Conservation (phyloP, 31 red algal species). For the Bonnemaisonia californica region DNA sequence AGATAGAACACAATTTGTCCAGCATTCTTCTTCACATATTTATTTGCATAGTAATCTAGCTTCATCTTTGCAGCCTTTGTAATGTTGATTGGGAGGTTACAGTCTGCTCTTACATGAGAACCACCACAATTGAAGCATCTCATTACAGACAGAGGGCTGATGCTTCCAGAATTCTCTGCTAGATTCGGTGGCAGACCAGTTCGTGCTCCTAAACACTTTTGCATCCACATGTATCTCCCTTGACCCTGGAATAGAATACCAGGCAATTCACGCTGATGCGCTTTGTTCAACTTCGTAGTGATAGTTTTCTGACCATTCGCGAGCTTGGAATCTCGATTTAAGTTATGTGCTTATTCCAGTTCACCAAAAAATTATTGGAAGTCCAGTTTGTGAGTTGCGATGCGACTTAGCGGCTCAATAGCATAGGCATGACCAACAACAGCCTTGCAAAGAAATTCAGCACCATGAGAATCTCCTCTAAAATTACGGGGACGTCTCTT, state of each 20-base stretch:
- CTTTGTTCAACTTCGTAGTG: neutral
- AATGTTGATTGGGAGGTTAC: neutral
- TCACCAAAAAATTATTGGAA: too few species aligned
- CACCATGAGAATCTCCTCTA: too few species aligned
- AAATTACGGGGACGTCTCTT: too few species aligned
- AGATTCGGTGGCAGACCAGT: neutral
- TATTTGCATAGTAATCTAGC: neutral
- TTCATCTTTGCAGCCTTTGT: neutral
- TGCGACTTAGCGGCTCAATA: too few species aligned
- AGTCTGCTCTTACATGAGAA: neutral
- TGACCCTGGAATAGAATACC: neutral
- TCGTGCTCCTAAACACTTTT: neutral
- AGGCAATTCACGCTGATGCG: neutral
- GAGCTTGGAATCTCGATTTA: too few species aligned
- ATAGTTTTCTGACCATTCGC: too few species aligned
- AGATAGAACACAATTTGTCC: too few species aligned
- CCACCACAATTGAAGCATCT: neutral
- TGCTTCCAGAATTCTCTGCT: neutral
- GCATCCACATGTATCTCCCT: neutral
- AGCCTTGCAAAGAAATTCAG: too few species aligned
- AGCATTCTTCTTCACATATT: too few species aligned
- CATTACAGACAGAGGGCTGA: neutral
- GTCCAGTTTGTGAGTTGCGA: too few species aligned
- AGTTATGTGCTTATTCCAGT: too few species aligned
- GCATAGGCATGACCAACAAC: too few species aligned